A percentile compares a stretch with the other conserved stretches of the same genome.
These are phyloP conservation scores for Digitaria exilis DNA, from an alignment of 202 grass and related monocot species.

Conservation along the genomic window DNA sequence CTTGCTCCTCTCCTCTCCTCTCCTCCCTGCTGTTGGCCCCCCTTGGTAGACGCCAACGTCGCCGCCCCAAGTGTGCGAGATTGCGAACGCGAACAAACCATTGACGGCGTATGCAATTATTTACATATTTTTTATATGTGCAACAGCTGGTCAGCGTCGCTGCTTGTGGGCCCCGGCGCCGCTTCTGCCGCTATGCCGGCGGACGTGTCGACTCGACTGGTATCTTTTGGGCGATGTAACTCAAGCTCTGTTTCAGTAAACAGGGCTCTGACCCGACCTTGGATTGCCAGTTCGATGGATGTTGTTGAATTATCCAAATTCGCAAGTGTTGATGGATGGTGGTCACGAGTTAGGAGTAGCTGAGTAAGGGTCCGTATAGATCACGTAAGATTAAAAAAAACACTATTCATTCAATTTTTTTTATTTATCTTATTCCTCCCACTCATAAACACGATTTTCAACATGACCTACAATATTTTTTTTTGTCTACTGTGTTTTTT, in stretches of 20 bases:
- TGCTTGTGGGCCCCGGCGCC: background rate
- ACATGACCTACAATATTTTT: too few species aligned
- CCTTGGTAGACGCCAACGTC: constrained; percentile 16
- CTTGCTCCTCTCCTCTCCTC: background rate
- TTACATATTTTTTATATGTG: background rate
- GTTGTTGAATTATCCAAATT: background rate
- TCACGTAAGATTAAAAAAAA: too few species aligned
- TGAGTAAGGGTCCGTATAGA: too few species aligned
- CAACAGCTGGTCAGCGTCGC: background rate
- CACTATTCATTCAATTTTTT: too few species aligned
- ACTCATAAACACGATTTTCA: too few species aligned
- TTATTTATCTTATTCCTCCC: too few species aligned
- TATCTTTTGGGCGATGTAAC: background rate
- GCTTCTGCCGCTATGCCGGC: background rate
- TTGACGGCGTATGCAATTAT: background rate
- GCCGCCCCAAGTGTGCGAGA: constrained; percentile 7
- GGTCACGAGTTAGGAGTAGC: too few species aligned
- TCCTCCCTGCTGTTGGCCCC: background rate
- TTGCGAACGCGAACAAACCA: constrained; percentile 18
- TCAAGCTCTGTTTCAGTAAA: too few species aligned
- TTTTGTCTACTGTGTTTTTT: too few species aligned
- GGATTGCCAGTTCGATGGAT: too few species aligned
- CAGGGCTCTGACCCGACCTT: background rate
- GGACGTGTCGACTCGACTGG: background rate
- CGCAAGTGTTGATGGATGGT: background rate